Base-by-base conservation (phyloP, 306 rosid species). In the Prunus fruticosa region DNA sequence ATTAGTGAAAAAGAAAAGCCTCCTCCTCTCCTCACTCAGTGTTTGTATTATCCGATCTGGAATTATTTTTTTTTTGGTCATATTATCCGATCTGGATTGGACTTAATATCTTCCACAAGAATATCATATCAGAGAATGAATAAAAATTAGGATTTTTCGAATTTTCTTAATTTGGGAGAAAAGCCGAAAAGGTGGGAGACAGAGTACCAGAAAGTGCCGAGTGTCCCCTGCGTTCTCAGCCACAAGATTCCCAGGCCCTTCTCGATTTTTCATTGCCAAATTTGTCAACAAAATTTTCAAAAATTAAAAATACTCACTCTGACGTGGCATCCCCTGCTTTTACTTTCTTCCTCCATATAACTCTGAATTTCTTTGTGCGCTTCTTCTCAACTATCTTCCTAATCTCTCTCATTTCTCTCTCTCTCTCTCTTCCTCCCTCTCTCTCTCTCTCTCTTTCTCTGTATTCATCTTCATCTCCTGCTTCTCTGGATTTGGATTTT, bases 211-310 rank as follows among this genome's bases (percentile, higher is more conserved):
- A 64, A 50, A 41, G 8, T 51, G 89, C 86, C 94, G 86, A 86
- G 94, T 89, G 94, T 84, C 79, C 57, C 25, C 71, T 65, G 56
- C 83, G 71, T 84, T 81, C 79, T 88, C 86, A 86, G 93, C 94
- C 97, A 89, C 97, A 91, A 87, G 84, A 65, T 85, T 75, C 70
- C 57, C 32, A 65, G 7, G 19, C 41, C 57, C 75, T 91, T 91
- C 93, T 80, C 76, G 97, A 86, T 75, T 77, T 71, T 82, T 89
- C 93, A 32, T 27, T 27, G 67, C 32, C 77, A 52, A 57, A 60
- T 52, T 62, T 62, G 41, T 5, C 64, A 50, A 32, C 23, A 1
- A 12, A 81, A 76, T 51, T 10, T 19, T 63, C 12, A 16, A 67
- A 73, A 81, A 52, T 41, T 5, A 32, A 32, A 64, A 64, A 32